Evolutionary conservation across 441 rosid genomes (phyloP), one percentile per base, ranked within the genome.

Genomic region (Daphne laureola): DNA sequence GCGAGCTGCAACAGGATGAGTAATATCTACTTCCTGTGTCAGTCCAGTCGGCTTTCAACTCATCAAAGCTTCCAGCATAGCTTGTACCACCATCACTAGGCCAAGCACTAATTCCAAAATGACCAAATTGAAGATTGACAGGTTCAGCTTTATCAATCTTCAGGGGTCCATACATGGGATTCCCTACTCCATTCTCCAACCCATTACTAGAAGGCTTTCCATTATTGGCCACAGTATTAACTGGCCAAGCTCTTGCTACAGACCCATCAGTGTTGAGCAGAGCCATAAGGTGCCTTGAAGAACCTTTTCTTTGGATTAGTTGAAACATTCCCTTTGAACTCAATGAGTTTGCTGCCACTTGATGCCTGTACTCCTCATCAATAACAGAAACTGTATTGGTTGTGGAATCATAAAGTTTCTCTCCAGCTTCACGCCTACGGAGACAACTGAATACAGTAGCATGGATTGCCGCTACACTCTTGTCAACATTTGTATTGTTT

Each of bases 21-120:
- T 72, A 78, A 54, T 86, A 77, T 71, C 76, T 75, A 65, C 98
- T 92, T 31, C 82, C 92, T 14, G 72, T 77, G 51, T 93, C 98
- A 57, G 82, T 87, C 55, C 80, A 46, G 40, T 89, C 96, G 57
- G 72, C 88, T 71, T 82, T 83, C 0, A 73, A 82, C 57, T 82
- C 98, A 43, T 91, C 98, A 12, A 84, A 63, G 73, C 97, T 89
- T 57, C 92, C 88, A 5, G 97, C 84, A 40, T 74, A 80, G 61
- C 97, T 93, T 3, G 98, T 89, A 23, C 92, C 96, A 61, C 96
- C 98, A 63, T 82, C 98, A 70, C 79, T 83, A 46, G 96, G 92
- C 96, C 97, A 93, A 51, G 97, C 98, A 72, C 98, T 93, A 66
- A 89, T 87, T 45, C 98, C 98, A 73, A 84, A 86, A 57, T 77